Conservation (phyloP, 2,329 filamentous ascomycete species). For the Colletotrichum magnum region DNA sequence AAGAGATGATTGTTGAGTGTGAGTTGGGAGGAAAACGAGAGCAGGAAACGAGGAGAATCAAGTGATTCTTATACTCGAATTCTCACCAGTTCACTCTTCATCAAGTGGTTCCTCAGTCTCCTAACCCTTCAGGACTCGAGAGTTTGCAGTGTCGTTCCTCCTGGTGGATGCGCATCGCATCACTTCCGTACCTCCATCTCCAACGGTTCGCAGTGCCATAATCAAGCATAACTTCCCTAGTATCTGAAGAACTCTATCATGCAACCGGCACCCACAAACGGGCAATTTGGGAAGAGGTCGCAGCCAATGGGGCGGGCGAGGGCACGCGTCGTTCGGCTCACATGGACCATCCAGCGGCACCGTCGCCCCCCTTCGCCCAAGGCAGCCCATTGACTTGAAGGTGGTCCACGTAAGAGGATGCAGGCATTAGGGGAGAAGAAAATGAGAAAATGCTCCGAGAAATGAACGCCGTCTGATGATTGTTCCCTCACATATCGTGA, state of each 20-base stretch:
- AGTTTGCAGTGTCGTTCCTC: background rate
- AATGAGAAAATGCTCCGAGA: background rate
- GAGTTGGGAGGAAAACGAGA: background rate
- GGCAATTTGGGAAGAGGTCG: background rate
- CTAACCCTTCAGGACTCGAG: background rate
- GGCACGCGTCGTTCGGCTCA: background rate
- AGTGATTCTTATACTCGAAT: constrained; percentile 9
- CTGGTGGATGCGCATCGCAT: constrained; percentile 9
- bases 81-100: background rate
- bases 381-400: background rate
- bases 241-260: constrained; percentile 25
- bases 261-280: constrained; percentile 7
- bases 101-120: background rate
- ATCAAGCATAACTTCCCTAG: constrained; percentile 6
- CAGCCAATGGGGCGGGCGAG: background rate
- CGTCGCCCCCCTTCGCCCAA: constrained; percentile 3
- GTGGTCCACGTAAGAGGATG: background rate
- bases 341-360: constrained; percentile 20
- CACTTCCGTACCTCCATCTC: constrained; percentile 10
- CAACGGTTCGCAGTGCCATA: constrained; percentile 24
- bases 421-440: background rate
- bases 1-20: constrained; percentile 18
- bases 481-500: background rate
- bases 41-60: background rate
- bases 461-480: constrained; percentile 14